These are phyloP conservation scores for Fragaria ananassa DNA, from an alignment of 306 rosid species.

Conservation along the genomic window DNA sequence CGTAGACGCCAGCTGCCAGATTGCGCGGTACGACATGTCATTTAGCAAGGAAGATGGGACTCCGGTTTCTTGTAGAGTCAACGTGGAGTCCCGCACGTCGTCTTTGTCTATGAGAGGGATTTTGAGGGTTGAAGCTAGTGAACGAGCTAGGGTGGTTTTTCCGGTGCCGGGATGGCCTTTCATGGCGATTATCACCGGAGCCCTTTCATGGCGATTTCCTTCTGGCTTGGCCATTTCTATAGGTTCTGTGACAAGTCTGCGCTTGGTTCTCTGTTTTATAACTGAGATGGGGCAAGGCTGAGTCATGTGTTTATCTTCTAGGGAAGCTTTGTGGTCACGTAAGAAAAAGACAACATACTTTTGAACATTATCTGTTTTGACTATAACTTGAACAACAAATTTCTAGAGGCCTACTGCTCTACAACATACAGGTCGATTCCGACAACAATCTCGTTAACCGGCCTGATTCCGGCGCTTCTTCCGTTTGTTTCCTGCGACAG, in stretches of 20 bases:
- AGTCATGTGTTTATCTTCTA: not conserved
- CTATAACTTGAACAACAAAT: not conserved
- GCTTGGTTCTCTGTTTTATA: not conserved
- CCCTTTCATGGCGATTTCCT: no score
- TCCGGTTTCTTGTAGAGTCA: constrained; percentile 8
- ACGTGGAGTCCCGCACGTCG: constrained; percentile 49
- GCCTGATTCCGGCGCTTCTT: constrained; percentile 10
- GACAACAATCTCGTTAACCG: not conserved
- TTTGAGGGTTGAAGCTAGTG: constrained; percentile 42
- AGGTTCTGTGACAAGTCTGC: not conserved
- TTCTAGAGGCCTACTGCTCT: not conserved
- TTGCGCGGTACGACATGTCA: constrained; percentile 56
- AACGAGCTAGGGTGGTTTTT: constrained; percentile 45
- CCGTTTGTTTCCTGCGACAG: constrained; percentile 22
- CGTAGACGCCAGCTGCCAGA: constrained; percentile 45
- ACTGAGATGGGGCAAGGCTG: not conserved
- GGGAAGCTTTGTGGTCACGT: not conserved
- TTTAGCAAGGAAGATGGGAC: constrained; percentile 43
- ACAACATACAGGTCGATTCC: not conserved
- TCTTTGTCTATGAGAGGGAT: constrained; percentile 66
- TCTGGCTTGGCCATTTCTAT: not conserved
- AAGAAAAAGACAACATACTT: not conserved
- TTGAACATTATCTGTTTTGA: not conserved
- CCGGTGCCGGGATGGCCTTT: constrained; percentile 75
- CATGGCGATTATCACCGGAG: constrained; percentile 49